These are phyloP conservation scores for Tricholoma terreum DNA, from an alignment of 768 basidiomycete genomes.

Conservation along the genomic window DNA sequence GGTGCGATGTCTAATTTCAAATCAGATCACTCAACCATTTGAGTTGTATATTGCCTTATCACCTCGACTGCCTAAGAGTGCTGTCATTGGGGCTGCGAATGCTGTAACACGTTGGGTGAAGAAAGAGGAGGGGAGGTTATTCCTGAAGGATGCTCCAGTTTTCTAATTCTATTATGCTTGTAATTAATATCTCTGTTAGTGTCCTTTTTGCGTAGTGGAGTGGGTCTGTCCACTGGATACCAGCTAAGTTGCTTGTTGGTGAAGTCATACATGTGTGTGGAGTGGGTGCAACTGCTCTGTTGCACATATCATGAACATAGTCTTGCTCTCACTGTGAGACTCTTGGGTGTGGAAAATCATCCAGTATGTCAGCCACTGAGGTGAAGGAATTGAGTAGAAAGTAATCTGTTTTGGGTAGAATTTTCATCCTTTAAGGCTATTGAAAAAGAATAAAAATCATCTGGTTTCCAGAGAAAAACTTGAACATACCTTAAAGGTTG, in stretches of 20 bases:
- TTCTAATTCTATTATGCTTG: conserved; percentile 45
- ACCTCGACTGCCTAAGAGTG: conserved; percentile 82
- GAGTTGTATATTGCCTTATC: conserved; percentile 87
- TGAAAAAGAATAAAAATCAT: too few species aligned
- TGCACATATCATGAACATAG: background rate
- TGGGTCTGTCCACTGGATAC: background rate
- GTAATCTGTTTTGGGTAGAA: too few species aligned
- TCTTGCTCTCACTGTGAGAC: conserved; percentile 2
- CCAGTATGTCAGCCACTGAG: too few species aligned
- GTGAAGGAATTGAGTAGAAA: too few species aligned
- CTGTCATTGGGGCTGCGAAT: conserved; percentile 85
- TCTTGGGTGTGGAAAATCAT: too few species aligned
- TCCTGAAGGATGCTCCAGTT: conserved; percentile 86
- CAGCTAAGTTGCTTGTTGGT: conserved; percentile 4
- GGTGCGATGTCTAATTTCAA: background rate
- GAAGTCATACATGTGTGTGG: background rate
- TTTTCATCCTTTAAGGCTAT: too few species aligned
- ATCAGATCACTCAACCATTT: conserved; percentile 88
- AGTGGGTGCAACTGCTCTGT: background rate
- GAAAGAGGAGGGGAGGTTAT: conserved; percentile 79
- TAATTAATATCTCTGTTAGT: background rate
- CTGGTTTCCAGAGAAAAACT: too few species aligned
- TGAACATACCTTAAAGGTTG: too few species aligned
- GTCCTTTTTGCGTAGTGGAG: background rate
- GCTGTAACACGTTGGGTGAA: conserved; percentile 88